Conservation (phyloP, 345 rosid genomes). For the Geranium rotundifolium region DNA sequence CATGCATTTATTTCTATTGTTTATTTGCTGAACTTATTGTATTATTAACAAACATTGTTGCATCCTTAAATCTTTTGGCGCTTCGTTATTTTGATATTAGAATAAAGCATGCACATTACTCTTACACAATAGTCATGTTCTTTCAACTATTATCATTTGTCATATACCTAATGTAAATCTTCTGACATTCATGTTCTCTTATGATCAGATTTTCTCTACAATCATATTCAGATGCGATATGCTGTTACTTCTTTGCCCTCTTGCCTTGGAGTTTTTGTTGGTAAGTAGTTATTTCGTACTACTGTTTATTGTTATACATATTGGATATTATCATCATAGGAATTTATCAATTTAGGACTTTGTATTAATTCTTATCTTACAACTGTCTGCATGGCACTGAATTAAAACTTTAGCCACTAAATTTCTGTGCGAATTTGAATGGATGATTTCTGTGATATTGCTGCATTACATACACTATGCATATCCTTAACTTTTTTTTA, state of each 20-base stretch:
- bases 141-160: no score
- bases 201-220: conserved; percentile 57
- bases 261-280: conserved; percentile 71
- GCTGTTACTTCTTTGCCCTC: conserved; percentile 67
- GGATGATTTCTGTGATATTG: not conserved
- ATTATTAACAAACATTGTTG: no score
- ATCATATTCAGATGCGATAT: conserved; percentile 75
- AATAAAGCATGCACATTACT: no score
- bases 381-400: not conserved
- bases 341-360: not conserved
- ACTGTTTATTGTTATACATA: not conserved
- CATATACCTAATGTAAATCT: not conserved
- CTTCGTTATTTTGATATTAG: no score
- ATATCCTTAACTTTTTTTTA: no score
- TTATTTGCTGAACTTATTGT: no score
- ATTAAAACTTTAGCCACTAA: not conserved
- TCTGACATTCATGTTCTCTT: conserved; percentile 13
- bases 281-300: conserved; percentile 30
- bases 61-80: no score
- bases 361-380: not conserved
- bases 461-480: not conserved
- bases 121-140: no score
- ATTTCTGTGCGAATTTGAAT: not conserved
- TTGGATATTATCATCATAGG: not conserved
- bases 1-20: no score